phyloP scores from a whole-genome alignment of 768 basidiomycete genomes.

The Termitomyces sp. region DNA sequence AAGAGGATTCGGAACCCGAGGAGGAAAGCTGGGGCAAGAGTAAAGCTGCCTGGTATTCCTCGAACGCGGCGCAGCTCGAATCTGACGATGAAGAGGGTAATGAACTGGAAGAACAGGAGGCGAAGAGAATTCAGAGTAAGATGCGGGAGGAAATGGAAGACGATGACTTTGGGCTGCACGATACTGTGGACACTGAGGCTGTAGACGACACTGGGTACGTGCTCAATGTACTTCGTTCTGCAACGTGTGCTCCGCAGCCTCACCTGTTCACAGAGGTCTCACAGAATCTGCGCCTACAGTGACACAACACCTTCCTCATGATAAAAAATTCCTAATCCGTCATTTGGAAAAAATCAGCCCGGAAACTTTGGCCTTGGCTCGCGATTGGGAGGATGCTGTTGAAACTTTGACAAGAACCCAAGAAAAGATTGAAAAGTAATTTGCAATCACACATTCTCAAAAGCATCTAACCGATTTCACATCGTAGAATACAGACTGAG shows the following conservation, averaged over 20 bases:
- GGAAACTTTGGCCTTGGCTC: conserved; percentile 72
- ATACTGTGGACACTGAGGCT: conserved; percentile 36
- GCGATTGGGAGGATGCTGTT: conserved; percentile 78
- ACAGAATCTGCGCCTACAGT: conserved; percentile 30
- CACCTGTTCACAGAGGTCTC: conserved; percentile 24
- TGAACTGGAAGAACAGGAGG: conserved; percentile 86
- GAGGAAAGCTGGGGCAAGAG: conserved; percentile 80
- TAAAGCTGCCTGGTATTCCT: conserved; percentile 80
- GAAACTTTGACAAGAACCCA: conserved; percentile 45
- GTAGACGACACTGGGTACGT: conserved; percentile 29
- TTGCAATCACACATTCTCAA: neutral
- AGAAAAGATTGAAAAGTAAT: conserved; percentile 51
- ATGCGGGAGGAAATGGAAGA: conserved; percentile 64
- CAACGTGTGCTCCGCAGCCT: neutral
- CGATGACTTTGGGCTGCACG: conserved; percentile 81
- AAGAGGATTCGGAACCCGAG: conserved; percentile 30
- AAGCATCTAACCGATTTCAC: neutral
- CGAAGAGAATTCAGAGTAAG: conserved; percentile 71
- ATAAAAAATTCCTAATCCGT: conserved; percentile 54
- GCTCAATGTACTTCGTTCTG: neutral
- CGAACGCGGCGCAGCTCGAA: conserved; percentile 74
- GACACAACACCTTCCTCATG: conserved; percentile 37
- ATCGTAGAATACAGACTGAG: conserved; percentile 39
- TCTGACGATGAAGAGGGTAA: conserved; percentile 87
- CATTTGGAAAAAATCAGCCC: conserved; percentile 72